Conservation (phyloP, 148 eudicot species). For the Amaranthus hypochondriacus region DNA sequence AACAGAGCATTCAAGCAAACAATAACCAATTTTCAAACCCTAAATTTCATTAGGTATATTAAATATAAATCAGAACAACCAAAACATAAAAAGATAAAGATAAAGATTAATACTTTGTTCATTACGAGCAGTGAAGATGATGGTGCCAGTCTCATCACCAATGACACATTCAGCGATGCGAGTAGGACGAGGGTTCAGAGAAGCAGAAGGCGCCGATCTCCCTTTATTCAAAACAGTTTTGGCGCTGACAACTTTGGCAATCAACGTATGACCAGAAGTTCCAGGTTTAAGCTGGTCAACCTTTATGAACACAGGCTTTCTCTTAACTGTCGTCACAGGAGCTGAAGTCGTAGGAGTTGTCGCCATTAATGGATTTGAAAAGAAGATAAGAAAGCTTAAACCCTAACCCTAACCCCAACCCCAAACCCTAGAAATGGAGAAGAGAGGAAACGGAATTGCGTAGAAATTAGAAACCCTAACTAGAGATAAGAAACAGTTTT, state of each 20-base stretch:
- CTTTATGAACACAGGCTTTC: slow-evolving; percentile 42
- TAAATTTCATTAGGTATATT: not conserved
- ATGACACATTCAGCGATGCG: slow-evolving; percentile 41
- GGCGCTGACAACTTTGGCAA: slow-evolving; percentile 36
- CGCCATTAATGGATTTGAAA: slow-evolving; percentile 6
- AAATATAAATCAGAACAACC: not conserved
- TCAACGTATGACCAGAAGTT: slow-evolving; percentile 33
- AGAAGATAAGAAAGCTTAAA: not conserved
- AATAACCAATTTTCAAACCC: not conserved
- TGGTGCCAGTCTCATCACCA: slow-evolving; percentile 39
- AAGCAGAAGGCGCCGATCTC: slow-evolving; percentile 21
- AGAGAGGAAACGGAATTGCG: not conserved
- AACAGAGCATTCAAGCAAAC: not conserved
- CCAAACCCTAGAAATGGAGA: not conserved
- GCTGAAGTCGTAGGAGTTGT: slow-evolving; percentile 16
- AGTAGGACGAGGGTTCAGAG: slow-evolving; percentile 22
- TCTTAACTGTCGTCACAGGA: slow-evolving; percentile 22
- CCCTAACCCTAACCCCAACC: slow-evolving; percentile 15
- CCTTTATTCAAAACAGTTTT: slow-evolving; percentile 32
- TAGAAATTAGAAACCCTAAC: slow-evolving; percentile 8
- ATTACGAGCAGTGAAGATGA: slow-evolving; percentile 41
- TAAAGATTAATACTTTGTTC: slow-evolving; percentile 32
- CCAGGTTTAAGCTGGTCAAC: slow-evolving; percentile 37
- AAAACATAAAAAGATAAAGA: not conserved
- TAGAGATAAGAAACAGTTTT: no score